Base-by-base conservation (phyloP, 768 basidiomycete species). In the Mycena floridula region DNA sequence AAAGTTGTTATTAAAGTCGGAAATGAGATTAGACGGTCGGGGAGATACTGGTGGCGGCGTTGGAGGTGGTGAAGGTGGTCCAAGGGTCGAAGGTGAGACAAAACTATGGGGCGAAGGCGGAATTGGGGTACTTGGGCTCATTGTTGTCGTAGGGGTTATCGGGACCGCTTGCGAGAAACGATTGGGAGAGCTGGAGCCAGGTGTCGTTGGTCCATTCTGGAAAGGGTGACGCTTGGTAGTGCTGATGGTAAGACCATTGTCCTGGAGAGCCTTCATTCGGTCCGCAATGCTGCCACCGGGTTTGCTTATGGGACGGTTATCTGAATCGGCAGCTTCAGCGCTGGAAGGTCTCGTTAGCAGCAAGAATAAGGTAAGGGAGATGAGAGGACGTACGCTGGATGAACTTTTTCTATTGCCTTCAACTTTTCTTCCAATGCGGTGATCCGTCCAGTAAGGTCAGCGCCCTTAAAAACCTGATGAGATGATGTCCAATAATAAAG, bases 221-320 rank as follows among this genome's bases (percentile, higher is more conserved):
- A 43, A 11, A 41, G 47, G 18, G 37, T 47, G 24, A 15, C 78
- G 74, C 59, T 85, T 86, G 11, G 73, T 62, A 13, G 73, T 66
- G 22, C 73, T 69, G 15, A 81, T 72, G 9, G 73, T 67, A 56
- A 93, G 62, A 1, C 92, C 92, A 38, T 77, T 81, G 47, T 78
- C 79, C 57, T 83, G 75, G 16, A 95, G 64, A 13, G 85, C 79
- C 52, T 75, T 79, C 64, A 92, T 73, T 40, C 92, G 77, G 65
- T 91, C 90, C 21, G 85, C 85, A 47, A 95, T 89, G 40, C 79
- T 82, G 5, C 72, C 79, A n/a, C 80, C 82, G 2, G 74, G 54
- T 48, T 72, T 72, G 42, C 52, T 62, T 32, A 68, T 66, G 13
- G 71, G 60, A 27, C 64, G 72, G 47, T 69, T 64, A n/a, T 61